Evolutionary conservation across 352 stramenopile genomes (phyloP).

Genomic region (Globisporangium alternatum): DNA sequence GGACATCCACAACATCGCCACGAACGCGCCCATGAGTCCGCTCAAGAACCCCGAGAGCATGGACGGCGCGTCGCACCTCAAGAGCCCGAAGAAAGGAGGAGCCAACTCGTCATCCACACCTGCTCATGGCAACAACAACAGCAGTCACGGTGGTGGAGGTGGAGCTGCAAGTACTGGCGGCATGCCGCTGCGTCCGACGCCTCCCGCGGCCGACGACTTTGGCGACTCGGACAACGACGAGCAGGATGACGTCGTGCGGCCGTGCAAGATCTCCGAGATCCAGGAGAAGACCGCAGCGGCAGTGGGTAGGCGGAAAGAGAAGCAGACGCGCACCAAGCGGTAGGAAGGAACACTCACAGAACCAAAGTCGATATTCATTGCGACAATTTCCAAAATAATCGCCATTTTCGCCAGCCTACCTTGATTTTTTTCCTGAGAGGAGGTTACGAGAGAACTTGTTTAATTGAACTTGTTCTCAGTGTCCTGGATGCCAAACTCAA

Average conservation of each 20-base stretch:
- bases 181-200: constrained; percentile 38
- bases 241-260: constrained; percentile 57
- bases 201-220: constrained; percentile 68
- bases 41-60: constrained; percentile 21
- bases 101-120: constrained; percentile 9
- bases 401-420: background rate
- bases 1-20: constrained; percentile 85
- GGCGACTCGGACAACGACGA: constrained; percentile 74
- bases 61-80: constrained; percentile 7
- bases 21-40: constrained; percentile 36
- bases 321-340: constrained; percentile 48
- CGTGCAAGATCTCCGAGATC: constrained; percentile 76
- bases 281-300: constrained; percentile 71
- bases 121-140: constrained; percentile 23
- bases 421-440: background rate
- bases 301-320: constrained; percentile 67
- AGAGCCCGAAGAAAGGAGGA: constrained; percentile 24
- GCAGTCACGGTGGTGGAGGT: background rate
- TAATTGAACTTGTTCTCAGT: background rate
- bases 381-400: background rate
- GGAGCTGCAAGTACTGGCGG: constrained; percentile 13
- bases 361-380: background rate
- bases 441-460: too few species aligned
- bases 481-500: constrained; percentile 64
- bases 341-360: constrained; percentile 10